Evolutionary conservation across 495 filamentous ascomycete genomes (phyloP).

Genomic region (Penicillium bialowiezense): DNA sequence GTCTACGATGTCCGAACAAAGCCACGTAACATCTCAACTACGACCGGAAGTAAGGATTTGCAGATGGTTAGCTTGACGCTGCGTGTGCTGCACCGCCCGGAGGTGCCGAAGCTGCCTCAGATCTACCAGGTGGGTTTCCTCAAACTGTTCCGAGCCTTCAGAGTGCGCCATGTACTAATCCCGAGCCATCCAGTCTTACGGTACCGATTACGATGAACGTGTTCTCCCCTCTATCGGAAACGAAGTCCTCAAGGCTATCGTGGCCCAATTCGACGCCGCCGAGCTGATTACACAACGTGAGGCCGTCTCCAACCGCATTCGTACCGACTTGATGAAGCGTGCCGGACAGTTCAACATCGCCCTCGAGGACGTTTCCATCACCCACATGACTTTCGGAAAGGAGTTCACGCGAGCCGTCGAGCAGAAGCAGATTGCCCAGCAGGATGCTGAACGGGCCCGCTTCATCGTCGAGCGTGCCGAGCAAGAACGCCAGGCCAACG

Average conservation of each 20-base stretch:
- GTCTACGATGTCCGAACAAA: conserved; percentile 98
- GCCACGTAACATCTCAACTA: conserved; percentile 95
- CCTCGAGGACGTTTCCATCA: conserved; percentile 98
- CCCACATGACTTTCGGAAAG: conserved; percentile 99
- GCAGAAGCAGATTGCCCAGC: conserved; percentile 99
- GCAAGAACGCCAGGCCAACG: conserved; percentile 97
- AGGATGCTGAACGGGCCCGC: conserved; percentile 93
- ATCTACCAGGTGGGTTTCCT: conserved; percentile 84
- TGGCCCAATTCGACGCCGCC: conserved; percentile 98
- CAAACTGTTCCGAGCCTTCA: neutral
- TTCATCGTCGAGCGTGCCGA: conserved; percentile 99
- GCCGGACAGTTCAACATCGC: conserved; percentile 99
- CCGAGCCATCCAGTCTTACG: conserved; percentile 55
- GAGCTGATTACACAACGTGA: conserved; percentile 99
- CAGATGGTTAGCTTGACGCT: conserved; percentile 99
- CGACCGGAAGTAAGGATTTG: conserved; percentile 96
- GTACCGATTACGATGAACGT: conserved; percentile 97
- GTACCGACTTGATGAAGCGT: conserved; percentile 88
- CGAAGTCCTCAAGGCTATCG: conserved; percentile 99
- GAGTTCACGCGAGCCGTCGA: conserved; percentile 98
- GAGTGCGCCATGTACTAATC: neutral
- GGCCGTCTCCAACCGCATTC: conserved; percentile 93
- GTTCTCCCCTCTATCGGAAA: conserved; percentile 99
- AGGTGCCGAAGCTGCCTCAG: conserved; percentile 87
- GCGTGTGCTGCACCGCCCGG: conserved; percentile 90